A percentile compares a stretch with the other conserved stretches of the same genome.
Conservation (phyloP, 129 eudicot species). For the Dittrichia graveolens region DNA sequence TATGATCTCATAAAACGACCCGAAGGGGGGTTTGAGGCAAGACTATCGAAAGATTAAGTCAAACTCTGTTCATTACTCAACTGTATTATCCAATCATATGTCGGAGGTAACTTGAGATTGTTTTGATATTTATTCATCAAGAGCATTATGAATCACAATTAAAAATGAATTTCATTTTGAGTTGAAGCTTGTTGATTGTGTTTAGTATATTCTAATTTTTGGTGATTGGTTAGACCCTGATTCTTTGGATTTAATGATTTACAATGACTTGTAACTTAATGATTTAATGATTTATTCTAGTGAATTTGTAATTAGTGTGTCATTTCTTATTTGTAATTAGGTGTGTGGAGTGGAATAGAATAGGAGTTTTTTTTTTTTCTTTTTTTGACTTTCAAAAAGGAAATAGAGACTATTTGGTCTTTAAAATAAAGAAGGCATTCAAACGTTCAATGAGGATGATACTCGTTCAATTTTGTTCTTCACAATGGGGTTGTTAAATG, state of each 20-base stretch:
- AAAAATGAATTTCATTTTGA: slow-evolving; percentile 3
- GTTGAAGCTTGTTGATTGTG: slow-evolving; percentile 23
- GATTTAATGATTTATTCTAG: slow-evolving; percentile 21
- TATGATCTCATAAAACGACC: slow-evolving; percentile 57
- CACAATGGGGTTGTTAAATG: too few species aligned
- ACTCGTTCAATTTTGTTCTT: too few species aligned
- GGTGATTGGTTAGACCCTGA: background rate
- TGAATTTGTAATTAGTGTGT: slow-evolving; percentile 20
- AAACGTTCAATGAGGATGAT: too few species aligned
- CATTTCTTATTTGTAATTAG: background rate
- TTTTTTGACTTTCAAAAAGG: background rate
- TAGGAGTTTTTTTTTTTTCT: background rate
- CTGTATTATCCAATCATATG: slow-evolving; percentile 23
- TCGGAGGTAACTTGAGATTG: slow-evolving; percentile 18
- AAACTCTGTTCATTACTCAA: slow-evolving; percentile 23
- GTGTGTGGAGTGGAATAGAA: too few species aligned
- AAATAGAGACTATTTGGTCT: slow-evolving; percentile 6
- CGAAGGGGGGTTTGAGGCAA: slow-evolving; percentile 79
- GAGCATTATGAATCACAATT: slow-evolving; percentile 20
- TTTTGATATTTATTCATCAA: slow-evolving; percentile 5
- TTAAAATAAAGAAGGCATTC: too few species aligned
- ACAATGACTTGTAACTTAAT: slow-evolving; percentile 29
- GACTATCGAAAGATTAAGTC: slow-evolving; percentile 53
- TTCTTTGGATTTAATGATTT: slow-evolving; percentile 24
- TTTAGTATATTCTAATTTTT: slow-evolving; percentile 8